phyloP scores from a whole-genome alignment of 495 filamentous ascomycete genomes.

The Aspergillus conjunctus region DNA sequence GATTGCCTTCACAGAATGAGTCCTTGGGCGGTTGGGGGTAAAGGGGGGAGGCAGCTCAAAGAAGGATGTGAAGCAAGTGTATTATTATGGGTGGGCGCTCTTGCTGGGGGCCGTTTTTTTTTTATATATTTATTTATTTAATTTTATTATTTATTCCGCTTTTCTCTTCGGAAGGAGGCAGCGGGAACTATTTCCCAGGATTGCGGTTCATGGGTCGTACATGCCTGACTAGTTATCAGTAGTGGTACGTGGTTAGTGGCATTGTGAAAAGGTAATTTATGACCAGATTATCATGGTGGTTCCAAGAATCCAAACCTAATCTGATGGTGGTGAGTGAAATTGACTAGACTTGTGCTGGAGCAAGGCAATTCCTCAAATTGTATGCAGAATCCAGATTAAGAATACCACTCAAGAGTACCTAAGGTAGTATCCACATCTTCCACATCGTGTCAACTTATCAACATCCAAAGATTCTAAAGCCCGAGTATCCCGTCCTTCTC shows the following conservation, averaged over 20 bases:
- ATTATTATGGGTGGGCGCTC: constrained; percentile 7
- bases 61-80: background rate
- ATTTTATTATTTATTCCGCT: constrained; percentile 7
- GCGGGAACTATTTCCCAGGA: constrained; percentile 5
- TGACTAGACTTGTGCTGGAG: background rate
- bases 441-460: background rate
- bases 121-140: no score
- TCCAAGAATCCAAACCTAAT: background rate
- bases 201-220: constrained; percentile 13
- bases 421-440: background rate
- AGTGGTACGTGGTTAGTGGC: constrained; percentile 8
- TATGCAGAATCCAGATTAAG: background rate
- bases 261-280: background rate
- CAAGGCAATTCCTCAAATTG: background rate
- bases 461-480: background rate
- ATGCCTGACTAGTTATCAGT: constrained; percentile 1
- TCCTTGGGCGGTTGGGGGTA: background rate
- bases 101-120: constrained; percentile 12
- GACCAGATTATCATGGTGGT: background rate
- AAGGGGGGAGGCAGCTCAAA: background rate
- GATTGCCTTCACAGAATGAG: no score
- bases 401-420: no score
- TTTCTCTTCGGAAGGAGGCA: background rate
- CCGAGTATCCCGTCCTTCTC: background rate
- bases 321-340: background rate